A percentile compares a stretch with the other conserved stretches of the same genome.
Evolutionary conservation across 2,329 filamentous ascomycete genomes (phyloP).

Genomic region (Botrytis fabae): DNA sequence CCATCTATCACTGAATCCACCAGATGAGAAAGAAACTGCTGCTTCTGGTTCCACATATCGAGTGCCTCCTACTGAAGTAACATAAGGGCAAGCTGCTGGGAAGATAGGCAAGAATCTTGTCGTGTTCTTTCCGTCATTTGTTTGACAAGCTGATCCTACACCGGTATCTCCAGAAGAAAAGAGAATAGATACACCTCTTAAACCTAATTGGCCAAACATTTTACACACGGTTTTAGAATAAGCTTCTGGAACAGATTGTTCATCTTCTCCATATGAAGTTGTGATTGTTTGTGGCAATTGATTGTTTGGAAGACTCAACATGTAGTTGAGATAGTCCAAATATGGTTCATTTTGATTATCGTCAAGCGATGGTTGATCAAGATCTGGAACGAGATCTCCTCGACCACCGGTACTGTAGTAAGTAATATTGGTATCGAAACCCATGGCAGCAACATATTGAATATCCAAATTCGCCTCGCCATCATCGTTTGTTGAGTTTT

Average conservation of each 20-base stretch:
- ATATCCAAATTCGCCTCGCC: constrained; percentile 45
- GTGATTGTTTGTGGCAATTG: constrained; percentile 61
- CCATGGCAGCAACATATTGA: constrained; percentile 52
- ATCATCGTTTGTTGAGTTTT: constrained; percentile 45
- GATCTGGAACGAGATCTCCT: constrained; percentile 44
- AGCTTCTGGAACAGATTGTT: constrained; percentile 61
- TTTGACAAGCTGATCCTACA: constrained; percentile 53
- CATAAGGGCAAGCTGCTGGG: constrained; percentile 65
- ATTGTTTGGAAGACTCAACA: constrained; percentile 50
- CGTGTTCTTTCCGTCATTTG: constrained; percentile 58
- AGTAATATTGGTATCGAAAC: constrained; percentile 52
- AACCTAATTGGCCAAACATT: constrained; percentile 62
- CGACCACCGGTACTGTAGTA: constrained; percentile 58
- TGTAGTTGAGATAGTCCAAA: constrained; percentile 58
- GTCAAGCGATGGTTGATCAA: constrained; percentile 45
- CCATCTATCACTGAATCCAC: constrained; percentile 55
- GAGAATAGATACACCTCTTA: constrained; percentile 62
- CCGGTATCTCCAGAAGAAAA: constrained; percentile 61
- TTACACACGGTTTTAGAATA: constrained; percentile 64
- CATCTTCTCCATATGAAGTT: constrained; percentile 67
- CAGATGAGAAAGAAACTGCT: constrained; percentile 42
- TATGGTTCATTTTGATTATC: constrained; percentile 68
- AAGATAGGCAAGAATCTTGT: constrained; percentile 61
- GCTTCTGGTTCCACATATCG: constrained; percentile 50
- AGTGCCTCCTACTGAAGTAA: constrained; percentile 65